Evolutionary conservation across 2,329 filamentous ascomycete genomes (phyloP), one percentile per base, ranked within the genome.

Genomic region (Neofusicoccum sp.): DNA sequence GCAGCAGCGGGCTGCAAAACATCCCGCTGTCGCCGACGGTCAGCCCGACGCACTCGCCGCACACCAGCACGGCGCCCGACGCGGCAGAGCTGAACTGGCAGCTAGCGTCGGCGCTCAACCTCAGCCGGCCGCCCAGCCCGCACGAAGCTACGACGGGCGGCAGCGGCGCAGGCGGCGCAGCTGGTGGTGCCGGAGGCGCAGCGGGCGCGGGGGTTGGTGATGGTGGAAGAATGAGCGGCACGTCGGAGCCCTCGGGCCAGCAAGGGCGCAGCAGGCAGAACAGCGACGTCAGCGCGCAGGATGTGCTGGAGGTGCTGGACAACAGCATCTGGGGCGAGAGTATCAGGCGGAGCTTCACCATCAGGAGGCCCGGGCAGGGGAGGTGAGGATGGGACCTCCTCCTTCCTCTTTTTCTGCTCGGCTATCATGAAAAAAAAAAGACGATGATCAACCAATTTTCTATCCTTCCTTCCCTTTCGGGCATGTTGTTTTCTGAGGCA

Each of bases 261-360:
- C 33, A 7, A 11, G 62, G 58, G 75, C 84, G 81, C 70, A 84
- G 84, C 67, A 79, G 88, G 44, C 84, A 86, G 26, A 85, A 84
- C 59, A 92, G 89, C 73, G 81, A 82, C 4, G 87, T 93, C 61
- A 91, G 86, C 69, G 87, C 88, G 53, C 84, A 87, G 49, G 89
- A 92, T 68, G 89, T 96, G 66, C 85, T 93, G 73, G 87, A 92
- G 66, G 89, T 95, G 71, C 82, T 98, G 59, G 91, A 95, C 69
- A 90, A 93, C 69, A 95, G 91, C 16, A 88, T 90, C 14, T 98
- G 93, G 93, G 90, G 93, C 56, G 91, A 96, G 76, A 96, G 90
- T 79, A 92, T 97, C 65, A 83, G 92, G 65, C 84, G 91, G 64
- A 96, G 91, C 77, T 91, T 95, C 67, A 96, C 92, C 58, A 83